Conservation (phyloP, 371 early-diverging fungal genomes). For the Saksenaea oblongispora region DNA sequence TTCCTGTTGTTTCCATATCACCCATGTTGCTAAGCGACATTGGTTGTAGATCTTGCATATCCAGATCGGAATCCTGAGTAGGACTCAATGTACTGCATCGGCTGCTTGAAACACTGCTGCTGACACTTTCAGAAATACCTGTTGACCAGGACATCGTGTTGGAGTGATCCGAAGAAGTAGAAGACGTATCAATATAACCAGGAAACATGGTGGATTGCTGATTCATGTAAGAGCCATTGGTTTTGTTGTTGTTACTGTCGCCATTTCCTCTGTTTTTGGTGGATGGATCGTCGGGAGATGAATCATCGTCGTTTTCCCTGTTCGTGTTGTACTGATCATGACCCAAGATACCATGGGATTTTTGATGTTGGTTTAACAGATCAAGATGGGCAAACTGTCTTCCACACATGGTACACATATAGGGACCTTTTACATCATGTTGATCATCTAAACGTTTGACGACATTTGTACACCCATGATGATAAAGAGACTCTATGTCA, state of each 20-base stretch:
- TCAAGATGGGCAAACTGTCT: conserved; percentile 19
- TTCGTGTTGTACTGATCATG: conserved; percentile 2
- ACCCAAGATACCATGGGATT: conserved; percentile 2
- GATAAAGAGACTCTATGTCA: neutral
- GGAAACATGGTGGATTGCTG: conserved; percentile 2
- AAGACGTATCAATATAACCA: conserved; percentile 6
- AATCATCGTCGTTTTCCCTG: conserved; percentile 15
- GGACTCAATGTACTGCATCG: conserved; percentile 39
- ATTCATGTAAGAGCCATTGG: neutral
- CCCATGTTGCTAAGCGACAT: neutral
- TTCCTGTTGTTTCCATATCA: neutral
- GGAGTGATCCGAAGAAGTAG: conserved; percentile 12
- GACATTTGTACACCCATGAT: neutral
- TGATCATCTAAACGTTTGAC: neutral
- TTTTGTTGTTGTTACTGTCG: conserved; percentile 4
- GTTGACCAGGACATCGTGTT: conserved; percentile 12
- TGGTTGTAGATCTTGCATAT: conserved; percentile 23
- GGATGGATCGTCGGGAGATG: conserved; percentile 15
- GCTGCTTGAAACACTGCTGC: conserved; percentile 17
- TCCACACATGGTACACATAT: conserved; percentile 22
- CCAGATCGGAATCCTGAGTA: conserved; percentile 26
- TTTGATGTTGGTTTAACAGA: conserved; percentile 15
- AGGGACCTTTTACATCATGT: neutral
- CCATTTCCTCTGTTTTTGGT: neutral
- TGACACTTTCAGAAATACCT: conserved; percentile 9